A percentile compares a stretch with the other conserved stretches of the same genome.
Conservation (phyloP, 176 grass and related monocot species). For the Raddia distichophylla region DNA sequence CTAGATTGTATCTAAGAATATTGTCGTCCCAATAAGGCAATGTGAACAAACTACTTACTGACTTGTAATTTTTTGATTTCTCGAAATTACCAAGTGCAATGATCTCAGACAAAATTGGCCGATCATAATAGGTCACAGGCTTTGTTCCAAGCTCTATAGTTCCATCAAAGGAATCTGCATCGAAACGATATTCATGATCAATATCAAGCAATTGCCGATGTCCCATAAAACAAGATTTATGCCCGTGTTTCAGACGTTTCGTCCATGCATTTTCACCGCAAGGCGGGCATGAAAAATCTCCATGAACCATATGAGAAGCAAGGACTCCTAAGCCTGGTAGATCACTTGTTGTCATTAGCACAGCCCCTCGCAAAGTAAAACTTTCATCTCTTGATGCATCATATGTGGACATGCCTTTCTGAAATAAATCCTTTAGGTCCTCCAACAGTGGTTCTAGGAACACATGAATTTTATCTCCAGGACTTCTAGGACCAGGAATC, state of each 20-base stretch:
- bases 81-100: too few relatives aligned
- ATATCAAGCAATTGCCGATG: not conserved
- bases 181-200: not conserved
- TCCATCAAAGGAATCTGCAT: not conserved
- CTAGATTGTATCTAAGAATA: not conserved
- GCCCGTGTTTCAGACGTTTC: not conserved
- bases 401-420: slow-evolving; percentile 11
- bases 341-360: not conserved
- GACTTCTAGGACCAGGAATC: slow-evolving; percentile 24
- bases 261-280: slow-evolving; percentile 1
- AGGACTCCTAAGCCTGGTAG: not conserved
- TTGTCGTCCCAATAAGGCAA: not conserved
- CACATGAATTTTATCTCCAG: too few relatives aligned
- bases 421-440: slow-evolving; percentile 22
- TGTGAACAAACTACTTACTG: too few relatives aligned
- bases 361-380: not conserved
- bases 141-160: too few relatives aligned
- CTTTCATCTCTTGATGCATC: not conserved
- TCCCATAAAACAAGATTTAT: slow-evolving; percentile 23
- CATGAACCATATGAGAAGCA: slow-evolving; percentile 25
- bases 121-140: too few relatives aligned
- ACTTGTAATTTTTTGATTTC: too few relatives aligned
- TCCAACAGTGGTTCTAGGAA: slow-evolving; percentile 4
- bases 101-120: too few relatives aligned
- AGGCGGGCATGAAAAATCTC: slow-evolving; percentile 1